These are phyloP conservation scores for Blastobotrys chiropterorum DNA, from an alignment of 805 yeast genomes.

Conservation along the genomic window DNA sequence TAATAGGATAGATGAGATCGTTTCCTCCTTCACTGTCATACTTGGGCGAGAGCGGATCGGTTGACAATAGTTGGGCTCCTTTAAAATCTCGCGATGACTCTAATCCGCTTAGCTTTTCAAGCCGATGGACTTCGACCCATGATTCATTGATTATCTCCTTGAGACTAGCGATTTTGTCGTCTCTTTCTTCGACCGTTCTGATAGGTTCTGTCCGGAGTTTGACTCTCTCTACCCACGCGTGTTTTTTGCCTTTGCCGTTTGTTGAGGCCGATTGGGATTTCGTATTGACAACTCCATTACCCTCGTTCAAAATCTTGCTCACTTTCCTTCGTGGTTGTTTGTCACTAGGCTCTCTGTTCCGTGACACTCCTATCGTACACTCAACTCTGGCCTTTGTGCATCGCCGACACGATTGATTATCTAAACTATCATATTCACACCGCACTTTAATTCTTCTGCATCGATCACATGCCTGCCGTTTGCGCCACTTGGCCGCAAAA, in stretches of 20 bases:
- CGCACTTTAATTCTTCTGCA: conserved; percentile 19
- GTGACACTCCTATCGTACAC: conserved; percentile 5
- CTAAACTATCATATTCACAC: conserved; percentile 18
- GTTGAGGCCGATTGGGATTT: too few species aligned
- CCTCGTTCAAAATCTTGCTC: not conserved
- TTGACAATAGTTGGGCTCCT: not conserved
- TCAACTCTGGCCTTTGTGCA: conserved; percentile 16
- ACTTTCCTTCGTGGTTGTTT: not conserved
- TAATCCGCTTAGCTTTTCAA: not conserved
- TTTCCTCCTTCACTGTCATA: not conserved
- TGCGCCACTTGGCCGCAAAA: conserved; percentile 13
- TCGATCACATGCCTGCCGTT: conserved; percentile 19
- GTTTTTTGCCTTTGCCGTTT: not conserved
- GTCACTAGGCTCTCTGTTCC: not conserved
- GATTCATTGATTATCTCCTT: conserved; percentile 1
- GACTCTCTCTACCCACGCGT: conserved; percentile 2
- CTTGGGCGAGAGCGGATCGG: not conserved
- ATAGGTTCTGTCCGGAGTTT: not conserved
- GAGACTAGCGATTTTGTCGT: conserved; percentile 1
- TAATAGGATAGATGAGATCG: not conserved
- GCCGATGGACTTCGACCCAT: not conserved
- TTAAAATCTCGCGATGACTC: not conserved
- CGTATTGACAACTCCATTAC: too few species aligned
- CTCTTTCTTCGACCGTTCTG: not conserved
- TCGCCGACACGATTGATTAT: conserved; percentile 13